Evolutionary conservation across 2,329 filamentous ascomycete genomes (phyloP).

Genomic region (Grosmannia huntii): DNA sequence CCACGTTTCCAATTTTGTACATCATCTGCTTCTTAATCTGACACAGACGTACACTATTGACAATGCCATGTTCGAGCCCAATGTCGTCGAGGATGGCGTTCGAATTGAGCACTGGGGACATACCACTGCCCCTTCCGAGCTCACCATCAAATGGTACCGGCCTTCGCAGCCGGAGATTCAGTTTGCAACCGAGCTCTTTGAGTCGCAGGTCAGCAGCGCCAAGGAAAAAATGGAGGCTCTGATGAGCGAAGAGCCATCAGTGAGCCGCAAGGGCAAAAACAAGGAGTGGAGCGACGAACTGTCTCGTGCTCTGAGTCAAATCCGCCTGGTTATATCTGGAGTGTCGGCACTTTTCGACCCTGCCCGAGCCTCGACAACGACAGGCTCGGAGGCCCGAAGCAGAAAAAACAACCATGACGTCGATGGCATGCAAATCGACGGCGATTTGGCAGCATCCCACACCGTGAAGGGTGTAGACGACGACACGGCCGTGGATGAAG

Average conservation of each 20-base stretch:
- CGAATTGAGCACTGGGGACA: conserved; percentile 75
- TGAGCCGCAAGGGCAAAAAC: conserved; percentile 86
- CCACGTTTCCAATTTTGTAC: conserved; percentile 94
- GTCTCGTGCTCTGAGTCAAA: conserved; percentile 73
- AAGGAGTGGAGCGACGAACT: conserved; percentile 99
- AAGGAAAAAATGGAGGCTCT: conserved; percentile 62
- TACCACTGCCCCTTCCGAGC: conserved; percentile 55
- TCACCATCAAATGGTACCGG: conserved; percentile 86
- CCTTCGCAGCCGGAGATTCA: conserved; percentile 68
- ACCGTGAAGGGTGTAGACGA: conserved; percentile 38
- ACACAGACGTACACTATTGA: conserved; percentile 92
- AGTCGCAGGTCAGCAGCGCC: conserved; percentile 67
- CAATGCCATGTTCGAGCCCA: conserved; percentile 75
- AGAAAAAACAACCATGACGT: conserved; percentile 22
- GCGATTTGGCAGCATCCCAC: background rate
- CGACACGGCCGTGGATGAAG: conserved; percentile 30
- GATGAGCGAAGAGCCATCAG: conserved; percentile 67
- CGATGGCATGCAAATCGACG: background rate
- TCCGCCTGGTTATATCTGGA: conserved; percentile 81
- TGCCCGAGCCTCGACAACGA: conserved; percentile 48
- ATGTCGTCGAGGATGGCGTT: conserved; percentile 56
- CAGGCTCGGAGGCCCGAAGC: conserved; percentile 13
- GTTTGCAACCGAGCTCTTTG: conserved; percentile 82
- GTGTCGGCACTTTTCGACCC: conserved; percentile 84
- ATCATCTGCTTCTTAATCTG: conserved; percentile 87